Evolutionary conservation across 805 yeast species (phyloP).

Genomic region (Danielozyma ontarioensis): DNA sequence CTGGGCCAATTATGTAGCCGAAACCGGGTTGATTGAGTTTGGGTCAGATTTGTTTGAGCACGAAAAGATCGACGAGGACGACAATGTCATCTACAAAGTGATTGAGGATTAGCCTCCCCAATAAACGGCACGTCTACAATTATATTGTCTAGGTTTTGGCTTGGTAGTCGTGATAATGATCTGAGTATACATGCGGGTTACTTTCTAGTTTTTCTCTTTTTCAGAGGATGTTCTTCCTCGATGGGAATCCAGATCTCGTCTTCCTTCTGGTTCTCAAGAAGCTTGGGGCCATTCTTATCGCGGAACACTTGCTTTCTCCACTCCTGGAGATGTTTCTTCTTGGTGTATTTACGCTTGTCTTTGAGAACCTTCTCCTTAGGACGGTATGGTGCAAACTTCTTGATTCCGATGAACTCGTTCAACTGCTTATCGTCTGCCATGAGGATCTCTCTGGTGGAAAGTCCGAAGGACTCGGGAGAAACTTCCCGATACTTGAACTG

Average conservation of each 20-base stretch:
- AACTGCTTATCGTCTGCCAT: conserved; percentile 84
- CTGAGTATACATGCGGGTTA: too few relatives aligned
- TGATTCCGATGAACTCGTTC: conserved; percentile 80
- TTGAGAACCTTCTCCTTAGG: conserved; percentile 63
- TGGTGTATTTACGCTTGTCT: conserved; percentile 80
- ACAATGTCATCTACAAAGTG: not conserved
- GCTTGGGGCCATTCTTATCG: conserved; percentile 45
- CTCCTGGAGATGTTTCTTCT: conserved; percentile 74
- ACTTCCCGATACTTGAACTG: conserved; percentile 88
- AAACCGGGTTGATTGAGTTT: conserved; percentile 42
- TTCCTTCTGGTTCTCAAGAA: conserved; percentile 30
- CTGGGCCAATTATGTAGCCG: conserved; percentile 50
- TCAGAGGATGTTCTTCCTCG: too few relatives aligned
- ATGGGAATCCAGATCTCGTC: conserved; percentile 33
- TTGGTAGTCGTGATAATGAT: too few relatives aligned
- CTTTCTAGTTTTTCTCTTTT: too few relatives aligned
- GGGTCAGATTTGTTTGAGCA: conserved; percentile 8
- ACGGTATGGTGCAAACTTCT: conserved; percentile 91
- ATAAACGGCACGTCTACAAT: too few relatives aligned
- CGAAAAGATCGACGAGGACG: conserved; percentile 1
- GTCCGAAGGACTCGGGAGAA: conserved; percentile 89
- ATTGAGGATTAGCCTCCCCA: not conserved
- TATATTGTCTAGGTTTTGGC: too few relatives aligned
- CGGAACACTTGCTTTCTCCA: conserved; percentile 87
- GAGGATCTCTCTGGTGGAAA: conserved; percentile 79